Base-by-base conservation (phyloP, 495 filamentous ascomycete species). In the Neurospora sp. region DNA sequence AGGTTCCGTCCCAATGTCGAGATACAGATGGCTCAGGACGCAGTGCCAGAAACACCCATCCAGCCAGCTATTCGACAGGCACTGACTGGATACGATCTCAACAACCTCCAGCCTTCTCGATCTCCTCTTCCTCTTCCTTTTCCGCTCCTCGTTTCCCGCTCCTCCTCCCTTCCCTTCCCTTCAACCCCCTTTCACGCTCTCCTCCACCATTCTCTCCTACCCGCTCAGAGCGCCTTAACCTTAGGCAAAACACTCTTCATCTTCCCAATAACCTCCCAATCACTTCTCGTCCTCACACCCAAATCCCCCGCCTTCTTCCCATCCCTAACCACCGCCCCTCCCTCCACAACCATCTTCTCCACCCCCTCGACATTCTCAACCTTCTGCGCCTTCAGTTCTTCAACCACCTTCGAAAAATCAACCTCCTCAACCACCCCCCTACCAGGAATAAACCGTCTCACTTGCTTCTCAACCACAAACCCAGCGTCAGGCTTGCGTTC, bases 401-500 rank as follows among this genome's bases (percentile, higher is more conserved):
- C 54, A 70, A 48, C 24, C 39, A 54, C 70, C 48, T n/a, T 70
- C 11, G 36, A 11, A n/a, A 69, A 72, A 66, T 66, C 54, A 6
- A 42, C 72, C 45, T 70, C 62, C n/a, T n/a, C n/a, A n/a, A n/a
- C 54, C 72, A 69, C 45, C 24, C 15, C 66, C 15, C n/a, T n/a
- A n/a, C n/a, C n/a, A n/a, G 39, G 42, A n/a, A 13, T 43, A 10
- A 36, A 21, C 48, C 37, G 15, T 38, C 70, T 73, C 3, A 69
- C 36, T n/a, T 39, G 37, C 80, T 82, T 91, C 87, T 98, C 96
- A 74, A 98, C 74, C 76, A 91, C 96, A 77, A 92, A 99, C 11
- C 96, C 96, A 2, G 88, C 87, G 74, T 97, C 93, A 9, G 94
- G 94, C 81, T 86, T 89, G 76, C 96, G 85, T 84, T 90, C 86